These are phyloP conservation scores for Aspergillus awamori DNA, from an alignment of 2,329 filamentous ascomycete species.

Conservation along the genomic window DNA sequence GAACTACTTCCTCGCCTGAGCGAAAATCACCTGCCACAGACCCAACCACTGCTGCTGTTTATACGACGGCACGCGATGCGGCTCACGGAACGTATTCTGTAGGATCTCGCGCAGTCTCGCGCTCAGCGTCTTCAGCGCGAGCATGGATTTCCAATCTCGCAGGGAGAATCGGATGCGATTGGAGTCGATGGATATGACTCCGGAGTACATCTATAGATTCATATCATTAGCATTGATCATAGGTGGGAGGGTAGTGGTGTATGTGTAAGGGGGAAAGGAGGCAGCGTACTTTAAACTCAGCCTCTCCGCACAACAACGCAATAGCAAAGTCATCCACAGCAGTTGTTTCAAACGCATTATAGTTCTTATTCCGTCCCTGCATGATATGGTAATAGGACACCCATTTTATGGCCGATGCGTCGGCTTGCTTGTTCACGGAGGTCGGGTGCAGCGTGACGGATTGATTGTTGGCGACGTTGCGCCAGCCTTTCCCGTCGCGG, in stretches of 20 bases:
- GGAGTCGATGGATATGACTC: conserved; percentile 82
- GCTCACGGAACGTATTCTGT: conserved; percentile 62
- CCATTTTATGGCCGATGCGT: conserved; percentile 64
- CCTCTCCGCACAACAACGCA: conserved; percentile 82
- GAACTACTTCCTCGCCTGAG: conserved; percentile 27
- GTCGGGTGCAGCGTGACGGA: conserved; percentile 82
- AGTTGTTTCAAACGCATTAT: conserved; percentile 89
- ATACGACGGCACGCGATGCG: conserved; percentile 49
- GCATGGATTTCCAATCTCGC: conserved; percentile 85
- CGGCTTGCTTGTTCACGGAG: conserved; percentile 76
- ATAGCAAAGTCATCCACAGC: conserved; percentile 80
- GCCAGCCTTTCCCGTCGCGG: conserved; percentile 81
- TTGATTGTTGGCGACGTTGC: conserved; percentile 92
- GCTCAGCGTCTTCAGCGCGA: conserved; percentile 83
- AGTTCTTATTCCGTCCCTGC: conserved; percentile 77
- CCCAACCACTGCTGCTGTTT: conserved; percentile 75
- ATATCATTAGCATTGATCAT: not conserved
- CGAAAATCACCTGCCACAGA: conserved; percentile 72
- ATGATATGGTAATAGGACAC: conserved; percentile 97
- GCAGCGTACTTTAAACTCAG: conserved; percentile 71
- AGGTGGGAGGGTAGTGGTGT: not conserved
- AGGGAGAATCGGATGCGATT: conserved; percentile 83
- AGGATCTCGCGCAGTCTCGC: conserved; percentile 74
- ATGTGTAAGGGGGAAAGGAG: not conserved
- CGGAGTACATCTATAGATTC: conserved; percentile 70